Percentiles rank a stretch among this genome's conserved stretches.
Evolutionary conservation across 2,329 filamentous ascomycete species (phyloP).

Genomic region (Cyclaneusma minus): DNA sequence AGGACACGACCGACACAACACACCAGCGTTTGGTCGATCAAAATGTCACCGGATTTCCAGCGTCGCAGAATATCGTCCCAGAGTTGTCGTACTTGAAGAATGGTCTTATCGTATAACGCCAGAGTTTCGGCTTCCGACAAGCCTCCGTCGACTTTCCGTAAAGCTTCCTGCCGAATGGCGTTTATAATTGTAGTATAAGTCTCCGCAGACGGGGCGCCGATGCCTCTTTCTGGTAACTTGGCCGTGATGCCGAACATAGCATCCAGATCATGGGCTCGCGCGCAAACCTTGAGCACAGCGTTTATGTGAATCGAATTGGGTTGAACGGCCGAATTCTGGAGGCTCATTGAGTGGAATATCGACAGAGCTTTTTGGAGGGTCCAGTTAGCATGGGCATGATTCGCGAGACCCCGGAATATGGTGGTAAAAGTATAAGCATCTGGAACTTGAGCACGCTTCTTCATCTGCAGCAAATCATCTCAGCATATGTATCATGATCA

Average conservation of each 20-base stretch:
- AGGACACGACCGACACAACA: constrained; percentile 69
- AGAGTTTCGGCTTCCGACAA: constrained; percentile 17
- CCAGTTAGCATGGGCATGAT: constrained; percentile 37
- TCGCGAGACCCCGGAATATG: constrained; percentile 60
- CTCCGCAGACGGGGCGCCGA: constrained; percentile 46
- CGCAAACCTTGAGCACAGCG: constrained; percentile 71
- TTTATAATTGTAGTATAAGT: constrained; percentile 80
- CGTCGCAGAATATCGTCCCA: constrained; percentile 70
- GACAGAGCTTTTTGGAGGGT: constrained; percentile 54
- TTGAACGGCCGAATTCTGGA: constrained; percentile 44
- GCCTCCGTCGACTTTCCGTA: constrained; percentile 11
- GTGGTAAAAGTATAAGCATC: constrained; percentile 74
- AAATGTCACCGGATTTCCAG: constrained; percentile 56
- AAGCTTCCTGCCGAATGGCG: constrained; percentile 42
- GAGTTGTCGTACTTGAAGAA: constrained; percentile 54
- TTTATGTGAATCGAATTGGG: constrained; percentile 77
- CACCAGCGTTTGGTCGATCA: constrained; percentile 65
- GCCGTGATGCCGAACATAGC: constrained; percentile 62
- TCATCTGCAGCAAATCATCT: constrained; percentile 53
- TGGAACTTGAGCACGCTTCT: constrained; percentile 72
- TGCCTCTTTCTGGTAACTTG: constrained; percentile 49
- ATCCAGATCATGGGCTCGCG: constrained; percentile 60
- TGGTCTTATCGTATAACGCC: constrained; percentile 23
- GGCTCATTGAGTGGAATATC: constrained; percentile 62
- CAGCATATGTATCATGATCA: constrained; percentile 1